phyloP scores from a whole-genome alignment of 768 basidiomycete genomes.

The Heimioporus sp. region DNA sequence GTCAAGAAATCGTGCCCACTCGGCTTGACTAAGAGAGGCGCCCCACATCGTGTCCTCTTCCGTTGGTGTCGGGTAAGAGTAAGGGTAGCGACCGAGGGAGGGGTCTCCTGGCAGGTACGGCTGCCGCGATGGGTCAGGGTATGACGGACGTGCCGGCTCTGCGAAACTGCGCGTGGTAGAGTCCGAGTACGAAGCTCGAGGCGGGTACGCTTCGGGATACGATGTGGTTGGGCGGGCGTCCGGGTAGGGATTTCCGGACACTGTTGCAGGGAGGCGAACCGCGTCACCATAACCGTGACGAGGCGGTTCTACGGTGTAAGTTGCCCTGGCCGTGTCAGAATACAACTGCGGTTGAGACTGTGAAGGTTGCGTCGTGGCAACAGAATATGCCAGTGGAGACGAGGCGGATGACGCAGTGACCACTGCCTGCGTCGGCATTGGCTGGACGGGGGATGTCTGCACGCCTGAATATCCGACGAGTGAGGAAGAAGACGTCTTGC shows the following conservation, averaged over 20 bases:
- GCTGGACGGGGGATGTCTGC: conserved; percentile 22
- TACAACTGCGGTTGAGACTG: conserved; percentile 26
- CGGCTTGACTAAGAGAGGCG: conserved; percentile 70
- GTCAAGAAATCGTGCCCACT: conserved; percentile 69
- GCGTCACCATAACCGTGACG: conserved; percentile 25
- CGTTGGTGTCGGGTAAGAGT: conserved; percentile 43
- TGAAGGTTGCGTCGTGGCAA: conserved; percentile 17
- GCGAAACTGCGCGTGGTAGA: conserved; percentile 22
- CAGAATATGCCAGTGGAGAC: conserved; percentile 25
- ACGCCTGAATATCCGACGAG: conserved; percentile 23
- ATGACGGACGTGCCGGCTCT: conserved; percentile 21
- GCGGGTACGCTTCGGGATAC: conserved; percentile 25
- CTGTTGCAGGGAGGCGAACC: conserved; percentile 13
- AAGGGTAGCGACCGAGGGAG: conserved; percentile 22
- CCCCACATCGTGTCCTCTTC: conserved; percentile 75
- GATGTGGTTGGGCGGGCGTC: conserved; percentile 19
- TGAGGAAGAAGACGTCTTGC: conserved; percentile 25
- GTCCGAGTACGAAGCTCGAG: conserved; percentile 27
- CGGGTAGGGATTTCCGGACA: conserved; percentile 29
- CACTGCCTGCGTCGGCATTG: conserved; percentile 19
- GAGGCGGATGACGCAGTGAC: conserved; percentile 19
- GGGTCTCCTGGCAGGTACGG: conserved; percentile 25
- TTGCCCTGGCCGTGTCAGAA: conserved; percentile 20
- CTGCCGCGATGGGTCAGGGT: conserved; percentile 28
- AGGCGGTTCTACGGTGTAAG: conserved; percentile 17